A percentile compares a stretch with the other conserved stretches of the same genome.
Conservation (phyloP, 805 yeast species). For the Yarrowia hollandica region DNA sequence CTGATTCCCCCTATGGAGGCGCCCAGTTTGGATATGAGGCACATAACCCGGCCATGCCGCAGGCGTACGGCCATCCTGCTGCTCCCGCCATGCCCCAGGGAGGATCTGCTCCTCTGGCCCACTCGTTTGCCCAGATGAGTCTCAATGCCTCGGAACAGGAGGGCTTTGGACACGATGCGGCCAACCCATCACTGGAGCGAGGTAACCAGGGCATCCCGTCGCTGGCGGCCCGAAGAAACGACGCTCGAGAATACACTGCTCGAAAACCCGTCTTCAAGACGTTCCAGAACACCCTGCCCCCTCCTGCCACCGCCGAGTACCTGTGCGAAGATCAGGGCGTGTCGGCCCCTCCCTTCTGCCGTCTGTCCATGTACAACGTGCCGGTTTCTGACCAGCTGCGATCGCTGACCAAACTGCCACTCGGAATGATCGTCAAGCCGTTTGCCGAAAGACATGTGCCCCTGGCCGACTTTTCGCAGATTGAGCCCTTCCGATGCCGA, state of each 20-base stretch:
- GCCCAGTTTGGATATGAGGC: conserved; percentile 88
- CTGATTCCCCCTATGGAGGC: conserved; percentile 81
- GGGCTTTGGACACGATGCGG: conserved; percentile 26
- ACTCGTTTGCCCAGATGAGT: conserved; percentile 23
- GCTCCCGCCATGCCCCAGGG: neutral
- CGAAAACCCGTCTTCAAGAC: conserved; percentile 58
- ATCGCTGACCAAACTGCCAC: conserved; percentile 69
- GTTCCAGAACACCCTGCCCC: conserved; percentile 77
- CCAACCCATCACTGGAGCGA: conserved; percentile 15
- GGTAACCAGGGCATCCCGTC: conserved; percentile 39
- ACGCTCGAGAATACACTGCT: conserved; percentile 40
- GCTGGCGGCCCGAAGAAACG: conserved; percentile 43
- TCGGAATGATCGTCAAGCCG: conserved; percentile 80
- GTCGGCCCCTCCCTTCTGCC: conserved; percentile 74
- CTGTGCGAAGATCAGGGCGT: conserved; percentile 78
- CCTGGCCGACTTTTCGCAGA: conserved; percentile 58
- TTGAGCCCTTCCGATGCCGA: conserved; percentile 83
- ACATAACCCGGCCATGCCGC: neutral
- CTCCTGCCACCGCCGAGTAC: conserved; percentile 72
- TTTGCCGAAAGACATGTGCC: conserved; percentile 74
- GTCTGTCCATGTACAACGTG: conserved; percentile 77
- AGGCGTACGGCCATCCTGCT: neutral
- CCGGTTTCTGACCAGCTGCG: conserved; percentile 75
- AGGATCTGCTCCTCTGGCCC: conserved; percentile 29
- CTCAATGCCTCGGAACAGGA: conserved; percentile 3